These are phyloP conservation scores for Cystobasidium slooffiae DNA, from an alignment of 1,284 basidiomycete species.

Conservation along the genomic window DNA sequence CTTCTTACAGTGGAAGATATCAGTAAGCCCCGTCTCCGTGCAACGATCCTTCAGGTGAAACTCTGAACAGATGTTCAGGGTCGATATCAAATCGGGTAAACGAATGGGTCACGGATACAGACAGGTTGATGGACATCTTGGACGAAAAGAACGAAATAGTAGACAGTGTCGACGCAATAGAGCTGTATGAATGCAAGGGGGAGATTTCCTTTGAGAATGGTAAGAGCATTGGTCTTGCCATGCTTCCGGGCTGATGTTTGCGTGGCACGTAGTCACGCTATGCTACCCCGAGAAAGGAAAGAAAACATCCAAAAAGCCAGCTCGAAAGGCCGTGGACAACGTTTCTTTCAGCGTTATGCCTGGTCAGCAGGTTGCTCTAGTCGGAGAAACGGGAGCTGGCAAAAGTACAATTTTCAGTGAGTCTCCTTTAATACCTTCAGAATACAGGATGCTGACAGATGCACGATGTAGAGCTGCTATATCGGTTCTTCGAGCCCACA, in stretches of 20 bases:
- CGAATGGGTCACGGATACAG: neutral
- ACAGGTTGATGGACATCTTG: conserved; percentile 35
- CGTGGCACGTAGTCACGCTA: conserved; percentile 1
- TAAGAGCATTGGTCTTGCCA: neutral
- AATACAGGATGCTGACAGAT: no score
- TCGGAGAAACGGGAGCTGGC: conserved; percentile 82
- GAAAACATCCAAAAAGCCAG: conserved; percentile 48
- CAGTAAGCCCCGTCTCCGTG: neutral
- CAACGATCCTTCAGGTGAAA: no score
- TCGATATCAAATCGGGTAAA: neutral
- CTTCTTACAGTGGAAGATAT: neutral
- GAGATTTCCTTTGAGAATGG: conserved; percentile 35
- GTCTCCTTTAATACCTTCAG: neutral
- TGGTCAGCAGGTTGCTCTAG: conserved; percentile 77
- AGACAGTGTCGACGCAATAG: conserved; percentile 21
- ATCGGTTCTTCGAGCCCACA: conserved; percentile 84
- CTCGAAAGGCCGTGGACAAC: conserved; percentile 71
- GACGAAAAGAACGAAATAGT: conserved; percentile 36
- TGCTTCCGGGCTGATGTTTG: neutral
- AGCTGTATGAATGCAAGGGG: conserved; percentile 30
- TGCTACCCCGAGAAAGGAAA: conserved; percentile 14
- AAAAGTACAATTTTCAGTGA: conserved; percentile 61
- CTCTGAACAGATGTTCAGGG: neutral
- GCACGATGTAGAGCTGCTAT: conserved; percentile 67
- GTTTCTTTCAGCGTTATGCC: conserved; percentile 83